Conservation (phyloP, 805 yeast species). For the Cyberlindnera veronae region DNA sequence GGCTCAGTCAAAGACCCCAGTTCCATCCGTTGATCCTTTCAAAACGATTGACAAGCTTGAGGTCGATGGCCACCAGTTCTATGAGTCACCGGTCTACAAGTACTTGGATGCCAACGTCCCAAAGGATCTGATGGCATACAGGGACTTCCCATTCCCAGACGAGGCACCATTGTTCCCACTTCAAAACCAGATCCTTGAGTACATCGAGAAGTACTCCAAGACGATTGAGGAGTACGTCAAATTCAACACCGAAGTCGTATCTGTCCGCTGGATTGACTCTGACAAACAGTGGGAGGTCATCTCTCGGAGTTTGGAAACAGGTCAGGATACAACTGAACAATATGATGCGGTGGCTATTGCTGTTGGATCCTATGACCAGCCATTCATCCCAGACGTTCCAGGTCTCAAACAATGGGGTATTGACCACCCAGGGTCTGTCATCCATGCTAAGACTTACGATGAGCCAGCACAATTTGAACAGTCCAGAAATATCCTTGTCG, state of each 20-base stretch:
- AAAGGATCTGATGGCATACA: slow-evolving; percentile 62
- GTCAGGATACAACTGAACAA: slow-evolving; percentile 25
- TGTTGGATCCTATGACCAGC: slow-evolving; percentile 61
- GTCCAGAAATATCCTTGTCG: slow-evolving; percentile 47
- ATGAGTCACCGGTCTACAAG: slow-evolving; percentile 59
- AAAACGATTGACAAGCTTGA: slow-evolving; percentile 18
- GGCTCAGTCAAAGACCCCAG: slow-evolving; percentile 9
- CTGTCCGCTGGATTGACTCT: slow-evolving; percentile 29
- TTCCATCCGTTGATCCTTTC: slow-evolving; percentile 32
- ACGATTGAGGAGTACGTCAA: slow-evolving; percentile 38
- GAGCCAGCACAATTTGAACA: slow-evolving; percentile 39
- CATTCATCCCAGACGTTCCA: slow-evolving; percentile 51
- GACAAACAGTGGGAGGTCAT: slow-evolving; percentile 42
- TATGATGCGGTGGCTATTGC: slow-evolving; percentile 65
- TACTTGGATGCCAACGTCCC: slow-evolving; percentile 69
- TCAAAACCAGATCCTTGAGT: slow-evolving; percentile 57
- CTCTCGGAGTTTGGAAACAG: slow-evolving; percentile 30
- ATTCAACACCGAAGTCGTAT: slow-evolving; percentile 46
- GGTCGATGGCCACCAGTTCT: slow-evolving; percentile 30
- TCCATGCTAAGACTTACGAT: slow-evolving; percentile 58
- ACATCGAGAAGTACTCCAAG: slow-evolving; percentile 53
- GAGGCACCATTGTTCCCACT: slow-evolving; percentile 51
- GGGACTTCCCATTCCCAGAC: slow-evolving; percentile 46
- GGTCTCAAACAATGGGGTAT: slow-evolving; percentile 50
- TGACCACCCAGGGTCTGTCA: slow-evolving; percentile 42